Conservation (phyloP, 192 early-diverging fungal species). For the Podila verticillata region DNA sequence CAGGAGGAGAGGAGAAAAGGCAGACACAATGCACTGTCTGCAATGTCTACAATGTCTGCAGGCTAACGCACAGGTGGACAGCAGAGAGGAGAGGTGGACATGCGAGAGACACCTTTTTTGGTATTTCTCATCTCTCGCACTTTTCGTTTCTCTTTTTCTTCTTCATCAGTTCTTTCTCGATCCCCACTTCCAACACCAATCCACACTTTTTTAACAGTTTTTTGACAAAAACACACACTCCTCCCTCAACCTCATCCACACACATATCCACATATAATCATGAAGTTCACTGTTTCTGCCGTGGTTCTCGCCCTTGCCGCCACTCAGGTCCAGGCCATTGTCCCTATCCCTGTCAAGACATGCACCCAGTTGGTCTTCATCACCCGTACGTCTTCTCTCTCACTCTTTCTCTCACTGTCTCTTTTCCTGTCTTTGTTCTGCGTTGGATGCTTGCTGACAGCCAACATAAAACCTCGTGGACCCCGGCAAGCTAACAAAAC, state of each 20-base stretch:
- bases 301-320: conserved; percentile 4
- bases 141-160: neutral
- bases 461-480: no score
- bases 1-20: no score
- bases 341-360: conserved; percentile 6
- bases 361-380: conserved; percentile 14
- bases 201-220: neutral
- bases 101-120: no score
- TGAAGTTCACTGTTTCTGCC: conserved; percentile 8
- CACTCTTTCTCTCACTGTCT: neutral
- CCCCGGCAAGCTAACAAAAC: no score
- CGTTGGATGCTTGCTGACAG: no score
- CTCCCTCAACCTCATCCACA: neutral
- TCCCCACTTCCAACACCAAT: neutral
- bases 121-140: no score
- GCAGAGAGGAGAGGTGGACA: no score
- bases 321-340: conserved; percentile 9
- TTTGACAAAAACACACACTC: no score
- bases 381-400: neutral
- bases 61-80: no score
- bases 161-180: neutral
- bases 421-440: neutral
- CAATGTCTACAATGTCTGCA: no score
- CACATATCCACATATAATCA: neutral
- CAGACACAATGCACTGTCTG: no score